Conservation (phyloP, 2,329 filamentous ascomycete species). For the Pyrenochaeta sp. region DNA sequence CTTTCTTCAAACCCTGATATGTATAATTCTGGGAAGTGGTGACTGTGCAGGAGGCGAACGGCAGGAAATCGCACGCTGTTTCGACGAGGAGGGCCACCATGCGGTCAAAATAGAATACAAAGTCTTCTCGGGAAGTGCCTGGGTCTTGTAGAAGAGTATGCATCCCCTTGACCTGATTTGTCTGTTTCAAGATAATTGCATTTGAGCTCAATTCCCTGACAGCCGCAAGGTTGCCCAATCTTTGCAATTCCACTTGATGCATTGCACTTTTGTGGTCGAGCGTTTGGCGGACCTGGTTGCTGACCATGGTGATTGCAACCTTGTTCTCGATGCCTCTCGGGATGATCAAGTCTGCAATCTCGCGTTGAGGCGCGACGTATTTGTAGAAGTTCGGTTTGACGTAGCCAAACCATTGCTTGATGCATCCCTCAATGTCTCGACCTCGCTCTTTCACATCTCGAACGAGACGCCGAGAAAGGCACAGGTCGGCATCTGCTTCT, state of each 20-base stretch:
- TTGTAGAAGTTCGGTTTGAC: slow-evolving; percentile 97
- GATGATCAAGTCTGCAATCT: slow-evolving; percentile 93
- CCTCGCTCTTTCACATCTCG: slow-evolving; percentile 90
- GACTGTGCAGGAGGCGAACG: slow-evolving; percentile 70
- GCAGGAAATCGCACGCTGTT: slow-evolving; percentile 61
- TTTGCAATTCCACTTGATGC: slow-evolving; percentile 80
- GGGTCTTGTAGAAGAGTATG: slow-evolving; percentile 88
- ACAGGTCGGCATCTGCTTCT: slow-evolving; percentile 94
- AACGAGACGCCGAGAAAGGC: slow-evolving; percentile 72
- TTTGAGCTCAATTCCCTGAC: slow-evolving; percentile 76
- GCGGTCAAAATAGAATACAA: slow-evolving; percentile 97
- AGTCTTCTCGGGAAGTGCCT: slow-evolving; percentile 82
- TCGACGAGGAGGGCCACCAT: slow-evolving; percentile 86
- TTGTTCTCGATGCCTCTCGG: slow-evolving; percentile 93
- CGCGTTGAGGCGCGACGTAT: slow-evolving; percentile 90
- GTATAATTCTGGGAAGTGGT: slow-evolving; percentile 72
- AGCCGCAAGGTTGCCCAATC: slow-evolving; percentile 75
- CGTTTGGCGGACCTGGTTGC: slow-evolving; percentile 89
- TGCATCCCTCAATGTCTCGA: slow-evolving; percentile 90
- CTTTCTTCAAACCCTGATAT: slow-evolving; percentile 75
- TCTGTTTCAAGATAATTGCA: slow-evolving; percentile 76
- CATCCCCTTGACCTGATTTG: slow-evolving; percentile 83
- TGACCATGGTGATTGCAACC: slow-evolving; percentile 94
- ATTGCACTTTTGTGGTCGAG: slow-evolving; percentile 83
- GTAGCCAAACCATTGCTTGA: slow-evolving; percentile 97